These are phyloP conservation scores for Turritis glabra DNA, from an alignment of 345 rosid species.

Conservation along the genomic window DNA sequence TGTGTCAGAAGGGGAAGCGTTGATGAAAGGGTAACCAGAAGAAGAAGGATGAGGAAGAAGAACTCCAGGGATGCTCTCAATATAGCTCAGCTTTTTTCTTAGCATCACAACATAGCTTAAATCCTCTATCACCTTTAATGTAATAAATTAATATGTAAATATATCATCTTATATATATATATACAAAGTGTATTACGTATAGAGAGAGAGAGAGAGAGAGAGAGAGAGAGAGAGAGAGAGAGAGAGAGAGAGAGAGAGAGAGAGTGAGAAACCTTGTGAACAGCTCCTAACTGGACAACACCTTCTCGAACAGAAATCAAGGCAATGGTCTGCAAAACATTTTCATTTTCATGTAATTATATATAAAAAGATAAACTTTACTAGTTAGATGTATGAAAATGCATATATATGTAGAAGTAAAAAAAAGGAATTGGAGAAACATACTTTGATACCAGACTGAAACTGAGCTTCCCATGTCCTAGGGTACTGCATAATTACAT, in stretches of 20 bases:
- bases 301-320: constrained; percentile 98
- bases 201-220: background rate
- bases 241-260: background rate
- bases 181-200: background rate
- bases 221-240: constrained; percentile 21
- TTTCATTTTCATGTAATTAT: constrained; percentile 13
- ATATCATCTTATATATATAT: background rate
- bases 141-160: background rate
- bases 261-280: constrained; percentile 62
- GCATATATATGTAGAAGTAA: background rate
- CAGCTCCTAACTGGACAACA: constrained; percentile 90
- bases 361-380: background rate
- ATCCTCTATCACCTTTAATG: constrained; percentile 74
- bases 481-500: constrained; percentile 61
- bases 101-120: constrained; percentile 77
- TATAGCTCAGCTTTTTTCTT: constrained; percentile 84
- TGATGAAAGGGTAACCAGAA: constrained; percentile 61
- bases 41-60: constrained; percentile 93
- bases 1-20: constrained; percentile 45
- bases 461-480: constrained; percentile 99
- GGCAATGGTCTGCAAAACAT: constrained; percentile 79
- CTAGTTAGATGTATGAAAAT: background rate
- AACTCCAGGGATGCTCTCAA: constrained; percentile 92
- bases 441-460: constrained; percentile 91
- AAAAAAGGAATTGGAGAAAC: background rate